These are phyloP conservation scores for Kondoa malvinella DNA, from an alignment of 768 basidiomycete species.

Conservation along the genomic window DNA sequence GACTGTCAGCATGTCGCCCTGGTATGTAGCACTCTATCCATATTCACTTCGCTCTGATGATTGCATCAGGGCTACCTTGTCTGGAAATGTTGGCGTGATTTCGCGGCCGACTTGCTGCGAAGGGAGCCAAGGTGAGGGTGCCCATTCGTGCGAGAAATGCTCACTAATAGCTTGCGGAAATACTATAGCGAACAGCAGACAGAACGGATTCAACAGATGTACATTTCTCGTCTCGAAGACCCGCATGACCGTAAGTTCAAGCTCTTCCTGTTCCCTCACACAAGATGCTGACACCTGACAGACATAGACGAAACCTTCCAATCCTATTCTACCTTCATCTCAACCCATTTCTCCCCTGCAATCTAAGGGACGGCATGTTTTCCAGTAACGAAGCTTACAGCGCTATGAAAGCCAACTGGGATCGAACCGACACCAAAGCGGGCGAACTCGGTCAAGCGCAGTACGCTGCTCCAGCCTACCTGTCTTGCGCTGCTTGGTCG, in stretches of 20 bases:
- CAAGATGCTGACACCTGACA: slow-evolving; percentile 45
- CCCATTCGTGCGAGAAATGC: neutral
- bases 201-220: slow-evolving; percentile 39
- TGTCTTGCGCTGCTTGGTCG: slow-evolving; percentile 28
- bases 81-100: slow-evolving; percentile 57
- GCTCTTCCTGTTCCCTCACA: slow-evolving; percentile 40
- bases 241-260: slow-evolving; percentile 9
- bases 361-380: slow-evolving; percentile 58
- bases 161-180: neutral
- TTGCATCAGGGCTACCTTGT: slow-evolving; percentile 48
- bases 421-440: slow-evolving; percentile 10
- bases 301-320: slow-evolving; percentile 63
- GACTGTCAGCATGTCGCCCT: slow-evolving; percentile 10
- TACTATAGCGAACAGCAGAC: slow-evolving; percentile 29
- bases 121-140: neutral
- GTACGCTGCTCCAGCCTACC: slow-evolving; percentile 16
- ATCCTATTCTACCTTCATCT: slow-evolving; percentile 74
- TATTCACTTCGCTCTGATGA: neutral
- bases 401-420: neutral
- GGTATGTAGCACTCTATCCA: neutral
- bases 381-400: slow-evolving; percentile 8
- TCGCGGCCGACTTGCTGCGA: slow-evolving; percentile 53
- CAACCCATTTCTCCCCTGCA: slow-evolving; percentile 45
- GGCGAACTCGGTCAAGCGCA: neutral
- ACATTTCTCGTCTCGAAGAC: slow-evolving; percentile 39